Percentiles rank a stretch among this genome's conserved stretches.
phyloP scores from a whole-genome alignment of 2,329 filamentous ascomycete species.

The Penicillium corylophilum region DNA sequence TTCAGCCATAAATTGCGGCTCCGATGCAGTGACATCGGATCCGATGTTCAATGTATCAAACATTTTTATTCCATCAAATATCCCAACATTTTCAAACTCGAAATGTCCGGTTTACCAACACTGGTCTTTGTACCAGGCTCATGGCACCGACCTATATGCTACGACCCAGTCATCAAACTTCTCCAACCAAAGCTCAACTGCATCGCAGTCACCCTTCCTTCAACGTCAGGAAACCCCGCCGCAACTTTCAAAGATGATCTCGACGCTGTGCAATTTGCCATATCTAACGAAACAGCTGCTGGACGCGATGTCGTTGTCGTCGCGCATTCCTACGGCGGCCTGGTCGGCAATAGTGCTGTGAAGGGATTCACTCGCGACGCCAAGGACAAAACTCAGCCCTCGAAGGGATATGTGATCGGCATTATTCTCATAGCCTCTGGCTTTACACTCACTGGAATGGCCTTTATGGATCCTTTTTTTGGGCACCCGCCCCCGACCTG shows the following conservation, averaged over 20 bases:
- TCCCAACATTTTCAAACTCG: not conserved
- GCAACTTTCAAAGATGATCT: constrained; percentile 47
- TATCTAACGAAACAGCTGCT: constrained; percentile 35
- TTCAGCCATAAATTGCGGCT: too few species aligned
- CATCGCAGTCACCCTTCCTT: constrained; percentile 41
- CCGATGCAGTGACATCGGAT: too few species aligned
- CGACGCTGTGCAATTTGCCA: constrained; percentile 38
- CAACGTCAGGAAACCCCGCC: constrained; percentile 33
- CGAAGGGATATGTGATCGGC: constrained; percentile 44
- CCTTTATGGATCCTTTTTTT: constrained; percentile 45
- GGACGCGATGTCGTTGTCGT: constrained; percentile 49
- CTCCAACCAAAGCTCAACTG: constrained; percentile 37
- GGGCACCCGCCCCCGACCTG: constrained; percentile 47
- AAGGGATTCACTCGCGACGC: constrained; percentile 39
- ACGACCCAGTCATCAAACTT: constrained; percentile 35
- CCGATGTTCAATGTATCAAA: too few species aligned
- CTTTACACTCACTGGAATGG: constrained; percentile 38
- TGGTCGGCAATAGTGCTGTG: constrained; percentile 49
- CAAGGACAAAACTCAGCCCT: constrained; percentile 8
- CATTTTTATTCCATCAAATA: not conserved
- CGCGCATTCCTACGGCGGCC: constrained; percentile 52
- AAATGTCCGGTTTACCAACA: constrained; percentile 25
- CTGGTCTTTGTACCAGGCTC: constrained; percentile 51
- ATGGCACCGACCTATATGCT: constrained; percentile 48
- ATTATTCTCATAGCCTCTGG: constrained; percentile 49